Percentiles rank a stretch among this genome's conserved stretches.
These are phyloP conservation scores for Isabelozyma pseudorhagii DNA, from an alignment of 805 yeast species.

Conservation along the genomic window DNA sequence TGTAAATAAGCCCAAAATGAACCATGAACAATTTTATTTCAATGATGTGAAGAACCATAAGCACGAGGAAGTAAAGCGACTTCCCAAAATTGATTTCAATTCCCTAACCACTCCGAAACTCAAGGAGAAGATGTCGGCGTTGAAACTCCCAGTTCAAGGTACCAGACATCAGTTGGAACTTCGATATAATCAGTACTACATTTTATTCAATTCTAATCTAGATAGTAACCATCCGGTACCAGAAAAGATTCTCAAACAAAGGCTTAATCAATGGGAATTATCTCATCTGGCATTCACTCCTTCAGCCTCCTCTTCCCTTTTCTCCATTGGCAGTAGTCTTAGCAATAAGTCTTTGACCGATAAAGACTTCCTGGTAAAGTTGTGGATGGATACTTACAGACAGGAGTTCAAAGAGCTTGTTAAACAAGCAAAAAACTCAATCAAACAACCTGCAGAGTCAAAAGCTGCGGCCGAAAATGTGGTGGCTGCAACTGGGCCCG, in stretches of 20 bases:
- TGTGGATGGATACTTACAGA: slow-evolving; percentile 40
- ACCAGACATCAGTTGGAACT: slow-evolving; percentile 59
- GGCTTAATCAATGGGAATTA: slow-evolving; percentile 67
- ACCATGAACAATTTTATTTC: slow-evolving; percentile 28
- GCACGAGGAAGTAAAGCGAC: slow-evolving; percentile 31
- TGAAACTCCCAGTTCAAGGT: slow-evolving; percentile 62
- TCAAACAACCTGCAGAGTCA: slow-evolving; percentile 3
- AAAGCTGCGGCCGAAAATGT: background rate
- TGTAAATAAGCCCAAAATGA: slow-evolving; percentile 3
- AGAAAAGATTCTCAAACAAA: slow-evolving; percentile 51
- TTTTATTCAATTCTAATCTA: slow-evolving; percentile 75
- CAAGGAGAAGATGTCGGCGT: slow-evolving; percentile 52
- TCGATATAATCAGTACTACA: slow-evolving; percentile 74
- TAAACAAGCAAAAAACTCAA: slow-evolving; percentile 31
- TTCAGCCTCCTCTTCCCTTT: slow-evolving; percentile 15
- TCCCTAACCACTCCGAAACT: slow-evolving; percentile 58
- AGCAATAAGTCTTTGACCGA: slow-evolving; percentile 35
- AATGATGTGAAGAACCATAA: slow-evolving; percentile 24
- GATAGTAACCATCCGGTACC: slow-evolving; percentile 67
- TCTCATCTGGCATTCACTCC: slow-evolving; percentile 32
- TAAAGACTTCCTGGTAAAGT: slow-evolving; percentile 43
- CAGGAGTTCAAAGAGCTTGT: slow-evolving; percentile 39
- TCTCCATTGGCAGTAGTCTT: slow-evolving; percentile 13
- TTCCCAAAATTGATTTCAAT: slow-evolving; percentile 64
- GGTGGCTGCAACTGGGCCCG: background rate